Evolutionary conservation across 2,329 filamentous ascomycete species (phyloP), one percentile per base, ranked within the genome.

Genomic region (Metarhizium anisopliae): DNA sequence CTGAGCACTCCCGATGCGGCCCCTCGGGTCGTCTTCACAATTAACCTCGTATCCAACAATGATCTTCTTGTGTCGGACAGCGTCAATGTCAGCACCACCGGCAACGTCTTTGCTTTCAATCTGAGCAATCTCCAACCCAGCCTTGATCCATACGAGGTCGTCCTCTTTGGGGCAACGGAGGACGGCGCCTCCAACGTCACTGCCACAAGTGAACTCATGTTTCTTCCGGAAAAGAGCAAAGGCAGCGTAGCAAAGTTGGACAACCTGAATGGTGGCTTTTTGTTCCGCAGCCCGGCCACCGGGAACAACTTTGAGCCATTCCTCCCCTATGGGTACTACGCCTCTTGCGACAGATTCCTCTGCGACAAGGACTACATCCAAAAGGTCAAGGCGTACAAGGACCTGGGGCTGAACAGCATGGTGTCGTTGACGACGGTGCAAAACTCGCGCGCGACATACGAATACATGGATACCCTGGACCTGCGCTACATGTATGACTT

Each of bases 181-280:
- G 53, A 61, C 11, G 67, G 69, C n/a, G 58, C 64, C 7, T 59
- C 61, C 20, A 70, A 67, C 11, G 70, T 72, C 56, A 72, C 69
- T 0, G 70, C 70, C 0, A 68, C 64, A 0, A 69, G 67, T 51
- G 67, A 72, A 43, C 60, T 77, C 18, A 64, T 67, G 43, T 75
- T 74, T 58, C 71, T 79, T 0, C 75, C 76, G 0, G 72, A 74
- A 25, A 77, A 74, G 50, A 62, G 62, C 2, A 65, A 56, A 5
- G 74, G 75, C 32, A 78, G 74, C 63, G 70, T 74, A 2, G 72
- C 73, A 3, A 73, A 72, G 59, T 67, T 79, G 14, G 77, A 79
- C 59, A 70, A 77, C 56, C 59, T 77, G 10, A 67, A 71, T 36
- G 75, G 77, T 18, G 73, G 73, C 0, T 59, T 79, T 16, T 64